Conservation (phyloP, 176 grass and related monocot genomes). For the Paspalum vaginatum region DNA sequence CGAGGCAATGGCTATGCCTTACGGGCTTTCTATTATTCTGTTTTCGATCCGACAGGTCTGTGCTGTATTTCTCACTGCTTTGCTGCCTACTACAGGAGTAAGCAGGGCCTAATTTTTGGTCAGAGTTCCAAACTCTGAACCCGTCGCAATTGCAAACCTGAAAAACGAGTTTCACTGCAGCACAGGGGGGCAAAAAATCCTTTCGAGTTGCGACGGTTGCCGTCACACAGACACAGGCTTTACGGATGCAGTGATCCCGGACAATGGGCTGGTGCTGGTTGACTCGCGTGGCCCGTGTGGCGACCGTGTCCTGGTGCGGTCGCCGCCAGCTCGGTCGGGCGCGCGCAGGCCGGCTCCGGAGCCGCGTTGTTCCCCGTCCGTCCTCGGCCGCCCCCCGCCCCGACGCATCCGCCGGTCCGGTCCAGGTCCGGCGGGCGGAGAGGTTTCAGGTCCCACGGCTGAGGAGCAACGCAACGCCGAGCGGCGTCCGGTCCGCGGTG, state of each 20-base stretch:
- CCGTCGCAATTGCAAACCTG: not conserved
- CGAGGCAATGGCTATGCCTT: not conserved
- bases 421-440: not conserved
- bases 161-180: not conserved
- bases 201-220: not conserved
- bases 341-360: not conserved
- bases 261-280: not conserved
- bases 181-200: not conserved
- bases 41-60: not conserved
- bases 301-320: conserved; percentile 25
- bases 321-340: not conserved
- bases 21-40: not conserved
- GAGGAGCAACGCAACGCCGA: too few relatives aligned
- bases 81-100: not conserved
- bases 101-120: too few relatives aligned
- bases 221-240: too few relatives aligned
- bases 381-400: not conserved
- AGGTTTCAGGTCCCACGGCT: not conserved
- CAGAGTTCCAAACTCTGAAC: not conserved
- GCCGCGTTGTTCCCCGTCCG: not conserved
- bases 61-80: not conserved
- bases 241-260: not conserved
- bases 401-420: not conserved
- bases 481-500: not conserved
- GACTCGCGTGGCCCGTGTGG: not conserved